A percentile compares a stretch with the other conserved stretches of the same genome.
Evolutionary conservation across 768 basidiomycete species (phyloP).

Genomic region (Collybia sordida): DNA sequence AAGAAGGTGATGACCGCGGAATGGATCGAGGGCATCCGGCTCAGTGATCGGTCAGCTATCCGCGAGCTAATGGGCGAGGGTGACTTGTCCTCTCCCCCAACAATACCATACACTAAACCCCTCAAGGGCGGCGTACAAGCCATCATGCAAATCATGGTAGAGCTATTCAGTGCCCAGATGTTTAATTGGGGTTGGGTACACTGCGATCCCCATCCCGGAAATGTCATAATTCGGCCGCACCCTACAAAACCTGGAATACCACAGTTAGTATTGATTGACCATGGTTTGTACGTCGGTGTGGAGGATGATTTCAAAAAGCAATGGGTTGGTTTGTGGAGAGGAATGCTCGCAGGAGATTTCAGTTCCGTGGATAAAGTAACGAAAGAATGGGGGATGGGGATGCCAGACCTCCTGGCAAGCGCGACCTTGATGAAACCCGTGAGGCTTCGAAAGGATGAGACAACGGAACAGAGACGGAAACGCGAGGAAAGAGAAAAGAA

Average conservation of each 20-base stretch:
- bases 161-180: conserved; percentile 86
- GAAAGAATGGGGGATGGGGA: conserved; percentile 63
- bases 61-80: conserved; percentile 57
- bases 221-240: conserved; percentile 70
- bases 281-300: conserved; percentile 84
- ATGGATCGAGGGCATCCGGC: conserved; percentile 78
- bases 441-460: conserved; percentile 33
- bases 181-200: conserved; percentile 92
- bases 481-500: conserved; percentile 23
- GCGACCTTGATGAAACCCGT: conserved; percentile 70
- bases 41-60: conserved; percentile 64
- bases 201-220: conserved; percentile 77
- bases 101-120: conserved; percentile 29
- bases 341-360: conserved; percentile 57
- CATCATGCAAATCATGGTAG: conserved; percentile 85
- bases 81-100: conserved; percentile 16
- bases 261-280: conserved; percentile 85
- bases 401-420: conserved; percentile 73
- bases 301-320: conserved; percentile 66
- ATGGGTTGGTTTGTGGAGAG: conserved; percentile 79
- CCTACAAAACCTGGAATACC: conserved; percentile 43
- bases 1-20: conserved; percentile 81
- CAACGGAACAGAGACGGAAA: conserved; percentile 15
- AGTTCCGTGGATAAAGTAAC: conserved; percentile 50
- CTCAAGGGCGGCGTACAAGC: conserved; percentile 60